Evolutionary conservation across 441 rosid genomes (phyloP).

Genomic region (Adansonia madagascariensis): DNA sequence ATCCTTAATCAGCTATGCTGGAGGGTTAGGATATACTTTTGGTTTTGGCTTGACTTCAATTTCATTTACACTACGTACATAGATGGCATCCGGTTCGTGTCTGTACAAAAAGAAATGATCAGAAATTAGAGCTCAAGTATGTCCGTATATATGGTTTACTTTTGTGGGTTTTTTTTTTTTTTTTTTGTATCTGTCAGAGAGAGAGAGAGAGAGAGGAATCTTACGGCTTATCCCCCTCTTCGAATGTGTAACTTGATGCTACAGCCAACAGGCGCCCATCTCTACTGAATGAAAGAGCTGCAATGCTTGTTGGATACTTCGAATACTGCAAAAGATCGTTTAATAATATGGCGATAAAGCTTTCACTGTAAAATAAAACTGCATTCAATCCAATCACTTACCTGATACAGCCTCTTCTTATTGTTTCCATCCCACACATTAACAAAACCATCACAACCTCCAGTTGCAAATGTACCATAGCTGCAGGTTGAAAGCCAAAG

Average conservation of each 20-base stretch:
- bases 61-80: conserved; percentile 73
- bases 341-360: background rate
- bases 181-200: no score
- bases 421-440: conserved; percentile 98
- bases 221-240: conserved; percentile 95
- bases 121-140: conserved; percentile 8
- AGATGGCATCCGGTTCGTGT: conserved; percentile 84
- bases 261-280: conserved; percentile 95
- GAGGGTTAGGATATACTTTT: conserved; percentile 74
- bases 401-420: conserved; percentile 97
- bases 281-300: conserved; percentile 92
- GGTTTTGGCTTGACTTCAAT: conserved; percentile 92
- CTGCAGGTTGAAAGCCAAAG: conserved; percentile 43
- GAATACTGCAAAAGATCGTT: conserved; percentile 62
- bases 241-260: conserved; percentile 96
- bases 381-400: conserved; percentile 28
- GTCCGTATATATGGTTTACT: background rate
- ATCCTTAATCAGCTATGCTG: conserved; percentile 41
- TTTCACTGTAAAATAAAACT: background rate
- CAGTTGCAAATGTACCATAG: conserved; percentile 97
- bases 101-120: conserved; percentile 44
- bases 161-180: background rate
- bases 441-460: conserved; percentile 97
- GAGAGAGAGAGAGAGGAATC: conserved; percentile 24
- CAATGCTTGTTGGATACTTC: conserved; percentile 83